phyloP scores from a whole-genome alignment of 2,329 filamentous ascomycete species.

The Hortaea sp. region DNA sequence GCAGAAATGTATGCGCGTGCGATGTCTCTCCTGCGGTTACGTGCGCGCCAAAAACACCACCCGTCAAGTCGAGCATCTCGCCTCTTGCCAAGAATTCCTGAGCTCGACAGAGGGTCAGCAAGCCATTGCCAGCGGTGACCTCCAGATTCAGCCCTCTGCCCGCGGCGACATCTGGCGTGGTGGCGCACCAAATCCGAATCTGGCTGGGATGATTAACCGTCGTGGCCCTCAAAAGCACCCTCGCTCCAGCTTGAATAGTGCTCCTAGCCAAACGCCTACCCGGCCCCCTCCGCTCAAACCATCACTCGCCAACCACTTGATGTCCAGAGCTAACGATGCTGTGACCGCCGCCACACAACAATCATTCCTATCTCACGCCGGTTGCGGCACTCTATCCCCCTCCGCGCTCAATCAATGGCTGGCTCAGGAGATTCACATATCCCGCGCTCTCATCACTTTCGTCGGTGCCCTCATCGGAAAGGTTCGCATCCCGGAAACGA shows the following conservation, averaged over 20 bases:
- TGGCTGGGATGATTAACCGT: conserved; percentile 26
- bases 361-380: conserved; percentile 56
- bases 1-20: conserved; percentile 38
- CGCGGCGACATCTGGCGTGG: conserved; percentile 33
- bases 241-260: conserved; percentile 9
- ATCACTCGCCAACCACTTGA: conserved; percentile 49
- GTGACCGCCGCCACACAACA: conserved; percentile 53
- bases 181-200: conserved; percentile 38
- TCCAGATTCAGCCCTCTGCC: conserved; percentile 10
- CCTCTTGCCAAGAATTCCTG: conserved; percentile 36
- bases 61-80: conserved; percentile 41
- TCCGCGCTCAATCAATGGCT: conserved; percentile 55
- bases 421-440: conserved; percentile 61
- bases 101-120: conserved; percentile 35
- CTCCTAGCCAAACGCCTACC: background rate
- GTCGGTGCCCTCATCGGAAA: conserved; percentile 55
- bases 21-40: conserved; percentile 40
- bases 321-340: conserved; percentile 36
- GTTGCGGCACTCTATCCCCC: conserved; percentile 50
- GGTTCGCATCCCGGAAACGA: conserved; percentile 44
- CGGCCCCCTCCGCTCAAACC: conserved; percentile 20
- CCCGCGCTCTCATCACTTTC: conserved; percentile 59
- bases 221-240: conserved; percentile 6
- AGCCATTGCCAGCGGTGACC: conserved; percentile 17
- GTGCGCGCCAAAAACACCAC: conserved; percentile 43